phyloP scores from a whole-genome alignment of 768 basidiomycete genomes.

The Tubosaeta brunneosetosa region DNA sequence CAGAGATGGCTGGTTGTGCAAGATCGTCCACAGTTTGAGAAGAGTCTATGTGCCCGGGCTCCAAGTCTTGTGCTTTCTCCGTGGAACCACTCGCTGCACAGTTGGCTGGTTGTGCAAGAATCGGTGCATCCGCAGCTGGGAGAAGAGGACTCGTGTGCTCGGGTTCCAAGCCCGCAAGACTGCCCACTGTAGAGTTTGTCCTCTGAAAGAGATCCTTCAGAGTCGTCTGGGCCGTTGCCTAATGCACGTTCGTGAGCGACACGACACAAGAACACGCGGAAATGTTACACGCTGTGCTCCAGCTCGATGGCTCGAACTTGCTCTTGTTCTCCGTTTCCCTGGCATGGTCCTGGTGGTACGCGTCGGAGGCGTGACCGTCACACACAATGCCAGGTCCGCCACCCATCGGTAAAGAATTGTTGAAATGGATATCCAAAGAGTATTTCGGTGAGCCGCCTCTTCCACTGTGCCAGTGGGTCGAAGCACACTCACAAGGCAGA shows the following conservation, averaged over 20 bases:
- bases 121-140: not conserved
- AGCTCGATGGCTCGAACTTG: slow-evolving; percentile 1
- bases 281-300: slow-evolving; percentile 19
- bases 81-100: not conserved
- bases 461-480: not conserved
- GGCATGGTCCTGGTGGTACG: slow-evolving; percentile 18
- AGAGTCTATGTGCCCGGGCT: not conserved
- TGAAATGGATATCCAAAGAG: slow-evolving; percentile 37
- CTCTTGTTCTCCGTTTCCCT: slow-evolving; percentile 22
- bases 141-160: not conserved
- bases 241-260: slow-evolving; percentile 6
- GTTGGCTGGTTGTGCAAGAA: slow-evolving; percentile 2
- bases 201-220: slow-evolving; percentile 24
- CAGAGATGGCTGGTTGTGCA: not conserved
- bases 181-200: not conserved
- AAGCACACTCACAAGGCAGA: slow-evolving; percentile 34
- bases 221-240: slow-evolving; percentile 25
- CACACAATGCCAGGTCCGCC: slow-evolving; percentile 9
- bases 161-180: not conserved
- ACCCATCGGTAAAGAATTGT: slow-evolving; percentile 10
- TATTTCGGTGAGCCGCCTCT: slow-evolving; percentile 27
- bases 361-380: slow-evolving; percentile 16
- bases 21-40: not conserved
- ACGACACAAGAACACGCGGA: not conserved
- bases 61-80: not conserved